A percentile compares a stretch with the other conserved stretches of the same genome.
phyloP scores from a whole-genome alignment of 371 early-diverging fungal genomes.

The Rhizopus sp. region DNA sequence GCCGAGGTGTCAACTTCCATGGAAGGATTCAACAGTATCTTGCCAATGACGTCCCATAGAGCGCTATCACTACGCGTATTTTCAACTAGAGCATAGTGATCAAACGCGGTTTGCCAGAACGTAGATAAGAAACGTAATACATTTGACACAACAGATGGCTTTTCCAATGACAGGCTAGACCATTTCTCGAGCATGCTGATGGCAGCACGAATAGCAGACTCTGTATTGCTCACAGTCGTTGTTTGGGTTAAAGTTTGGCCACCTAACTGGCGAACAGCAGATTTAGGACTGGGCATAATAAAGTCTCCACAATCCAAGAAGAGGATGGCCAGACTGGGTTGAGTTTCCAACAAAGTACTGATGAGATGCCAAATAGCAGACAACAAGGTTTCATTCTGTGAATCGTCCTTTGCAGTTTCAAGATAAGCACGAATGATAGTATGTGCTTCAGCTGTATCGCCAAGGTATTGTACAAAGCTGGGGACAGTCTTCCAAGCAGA shows the following conservation, averaged over 20 bases:
- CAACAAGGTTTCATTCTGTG: slow-evolving; percentile 31
- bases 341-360: slow-evolving; percentile 39
- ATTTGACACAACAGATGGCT: slow-evolving; percentile 43
- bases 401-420: slow-evolving; percentile 34
- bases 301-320: slow-evolving; percentile 54
- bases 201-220: slow-evolving; percentile 46
- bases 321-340: slow-evolving; percentile 46
- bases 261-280: slow-evolving; percentile 48
- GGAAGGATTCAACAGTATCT: slow-evolving; percentile 37
- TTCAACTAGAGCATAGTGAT: slow-evolving; percentile 50
- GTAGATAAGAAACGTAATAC: slow-evolving; percentile 43
- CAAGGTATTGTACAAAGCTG: slow-evolving; percentile 45
- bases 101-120: slow-evolving; percentile 51
- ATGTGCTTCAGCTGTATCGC: slow-evolving; percentile 42
- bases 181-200: slow-evolving; percentile 34
- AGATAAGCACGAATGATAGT: slow-evolving; percentile 39
- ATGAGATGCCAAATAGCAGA: slow-evolving; percentile 48
- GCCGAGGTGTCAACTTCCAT: slow-evolving; percentile 3
- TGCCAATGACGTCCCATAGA: slow-evolving; percentile 41
- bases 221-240: slow-evolving; percentile 8
- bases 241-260: slow-evolving; percentile 31
- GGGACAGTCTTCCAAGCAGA: slow-evolving; percentile 35
- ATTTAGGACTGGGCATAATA: slow-evolving; percentile 54
- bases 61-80: slow-evolving; percentile 45
- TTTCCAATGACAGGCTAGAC: slow-evolving; percentile 37